These are phyloP conservation scores for Echites panduratus DNA, from an alignment of 257 asterid species.

Conservation along the genomic window DNA sequence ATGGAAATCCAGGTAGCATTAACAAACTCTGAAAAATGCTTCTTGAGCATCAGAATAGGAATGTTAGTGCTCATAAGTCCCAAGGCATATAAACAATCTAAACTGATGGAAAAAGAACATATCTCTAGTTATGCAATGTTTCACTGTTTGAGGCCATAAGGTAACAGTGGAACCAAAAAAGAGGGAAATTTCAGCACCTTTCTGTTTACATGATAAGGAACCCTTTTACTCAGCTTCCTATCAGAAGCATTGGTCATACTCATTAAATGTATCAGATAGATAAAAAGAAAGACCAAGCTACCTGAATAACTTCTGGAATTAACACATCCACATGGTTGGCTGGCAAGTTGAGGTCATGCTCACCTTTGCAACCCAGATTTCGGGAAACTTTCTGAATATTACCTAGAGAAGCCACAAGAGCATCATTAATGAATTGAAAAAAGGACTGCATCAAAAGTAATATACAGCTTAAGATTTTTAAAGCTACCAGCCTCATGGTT, in stretches of 20 bases:
- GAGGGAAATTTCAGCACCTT: not conserved
- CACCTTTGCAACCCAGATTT: constrained; percentile 64
- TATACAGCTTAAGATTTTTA: constrained; percentile 15
- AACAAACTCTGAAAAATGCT: not conserved
- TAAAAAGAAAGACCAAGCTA: constrained; percentile 25
- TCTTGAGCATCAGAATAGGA: not conserved
- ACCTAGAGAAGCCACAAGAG: constrained; percentile 45
- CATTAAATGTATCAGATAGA: not conserved
- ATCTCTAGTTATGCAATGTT: not conserved
- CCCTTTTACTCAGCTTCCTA: not conserved
- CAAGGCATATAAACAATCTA: not conserved
- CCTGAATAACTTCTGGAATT: constrained; percentile 90
- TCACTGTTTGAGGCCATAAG: not conserved
- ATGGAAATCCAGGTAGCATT: too few species aligned
- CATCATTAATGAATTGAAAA: constrained; percentile 1
- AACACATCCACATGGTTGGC: constrained; percentile 72
- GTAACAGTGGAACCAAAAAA: not conserved
- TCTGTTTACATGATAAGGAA: not conserved
- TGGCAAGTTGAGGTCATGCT: constrained; percentile 30
- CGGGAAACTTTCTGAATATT: constrained; percentile 70
- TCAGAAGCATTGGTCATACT: not conserved
- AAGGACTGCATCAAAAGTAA: not conserved
- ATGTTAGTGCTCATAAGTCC: not conserved
- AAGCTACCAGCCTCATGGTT: constrained; percentile 85
- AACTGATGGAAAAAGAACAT: not conserved